Conservation (phyloP, 495 filamentous ascomycete species). For the Cercophora samala region DNA sequence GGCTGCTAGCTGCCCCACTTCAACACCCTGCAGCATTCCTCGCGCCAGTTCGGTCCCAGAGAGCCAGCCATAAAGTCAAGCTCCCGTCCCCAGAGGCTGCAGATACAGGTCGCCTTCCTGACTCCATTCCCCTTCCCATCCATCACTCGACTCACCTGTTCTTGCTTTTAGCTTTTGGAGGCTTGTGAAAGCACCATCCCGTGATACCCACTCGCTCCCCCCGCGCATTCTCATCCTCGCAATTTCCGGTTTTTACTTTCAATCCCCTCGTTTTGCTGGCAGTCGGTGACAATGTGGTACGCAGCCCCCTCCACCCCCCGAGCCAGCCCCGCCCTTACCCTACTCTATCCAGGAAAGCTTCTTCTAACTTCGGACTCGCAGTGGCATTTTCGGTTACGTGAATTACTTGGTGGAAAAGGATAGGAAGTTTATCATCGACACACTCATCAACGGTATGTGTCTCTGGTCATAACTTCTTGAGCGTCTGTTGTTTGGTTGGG, state of each 20-base stretch:
- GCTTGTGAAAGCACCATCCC: background rate
- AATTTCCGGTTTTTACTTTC: slow-evolving; percentile 8
- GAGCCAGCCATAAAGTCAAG: slow-evolving; percentile 27
- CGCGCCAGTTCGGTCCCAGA: background rate
- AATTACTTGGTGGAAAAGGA: slow-evolving; percentile 93
- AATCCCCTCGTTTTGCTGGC: slow-evolving; percentile 26
- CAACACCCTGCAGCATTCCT: slow-evolving; percentile 20
- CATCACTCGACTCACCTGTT: slow-evolving; percentile 3
- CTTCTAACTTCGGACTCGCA: slow-evolving; percentile 32
- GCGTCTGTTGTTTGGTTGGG: background rate
- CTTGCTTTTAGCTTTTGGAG: slow-evolving; percentile 2
- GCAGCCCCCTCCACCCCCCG: slow-evolving; percentile 17
- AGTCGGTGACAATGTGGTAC: slow-evolving; percentile 38
- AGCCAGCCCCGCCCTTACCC: background rate
- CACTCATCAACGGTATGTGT: slow-evolving; percentile 82
- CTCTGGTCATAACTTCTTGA: slow-evolving; percentile 7
- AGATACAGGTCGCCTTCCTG: slow-evolving; percentile 10
- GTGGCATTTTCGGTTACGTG: slow-evolving; percentile 99
- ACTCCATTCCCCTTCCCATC: slow-evolving; percentile 14
- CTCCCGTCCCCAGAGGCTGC: slow-evolving; percentile 18
- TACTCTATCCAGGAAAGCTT: background rate
- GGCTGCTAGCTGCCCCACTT: slow-evolving; percentile 16
- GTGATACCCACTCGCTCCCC: background rate
- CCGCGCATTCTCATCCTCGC: background rate
- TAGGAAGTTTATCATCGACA: slow-evolving; percentile 88